These are phyloP conservation scores for Phaffia tasmanica DNA, from an alignment of 768 basidiomycete species.

Conservation along the genomic window DNA sequence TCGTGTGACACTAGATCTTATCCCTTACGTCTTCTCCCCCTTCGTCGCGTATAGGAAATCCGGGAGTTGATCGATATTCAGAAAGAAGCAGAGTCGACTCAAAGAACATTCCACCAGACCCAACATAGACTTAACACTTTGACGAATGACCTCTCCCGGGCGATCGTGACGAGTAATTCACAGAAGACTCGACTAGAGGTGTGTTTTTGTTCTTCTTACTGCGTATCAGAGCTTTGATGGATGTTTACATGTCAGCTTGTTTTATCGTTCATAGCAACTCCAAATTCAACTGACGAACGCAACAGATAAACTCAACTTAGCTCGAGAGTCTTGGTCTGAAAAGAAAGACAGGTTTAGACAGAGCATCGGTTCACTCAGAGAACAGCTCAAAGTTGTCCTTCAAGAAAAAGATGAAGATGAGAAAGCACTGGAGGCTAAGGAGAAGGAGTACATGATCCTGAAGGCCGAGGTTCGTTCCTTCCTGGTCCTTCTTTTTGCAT, in stretches of 20 bases:
- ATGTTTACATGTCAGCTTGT: background rate
- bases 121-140: slow-evolving; percentile 48
- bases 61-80: slow-evolving; percentile 62
- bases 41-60: slow-evolving; percentile 47
- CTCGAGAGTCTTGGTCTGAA: slow-evolving; percentile 67
- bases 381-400: slow-evolving; percentile 51
- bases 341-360: slow-evolving; percentile 60
- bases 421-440: slow-evolving; percentile 60
- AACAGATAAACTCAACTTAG: slow-evolving; percentile 66
- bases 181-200: slow-evolving; percentile 59
- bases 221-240: background rate
- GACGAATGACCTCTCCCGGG: slow-evolving; percentile 9
- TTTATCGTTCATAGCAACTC: slow-evolving; percentile 50
- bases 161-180: slow-evolving; percentile 50
- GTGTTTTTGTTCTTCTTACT: slow-evolving; percentile 23
- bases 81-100: slow-evolving; percentile 61
- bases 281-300: slow-evolving; percentile 69
- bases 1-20: background rate
- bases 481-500: background rate
- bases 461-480: slow-evolving; percentile 44
- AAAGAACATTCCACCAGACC: slow-evolving; percentile 50
- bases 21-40: background rate
- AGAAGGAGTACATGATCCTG: slow-evolving; percentile 51
- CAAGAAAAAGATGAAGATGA: slow-evolving; percentile 36
- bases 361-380: slow-evolving; percentile 62